Evolutionary conservation across 352 stramenopile species (phyloP), one percentile per base, ranked within the genome.

Genomic region (Pythium guiyangense): DNA sequence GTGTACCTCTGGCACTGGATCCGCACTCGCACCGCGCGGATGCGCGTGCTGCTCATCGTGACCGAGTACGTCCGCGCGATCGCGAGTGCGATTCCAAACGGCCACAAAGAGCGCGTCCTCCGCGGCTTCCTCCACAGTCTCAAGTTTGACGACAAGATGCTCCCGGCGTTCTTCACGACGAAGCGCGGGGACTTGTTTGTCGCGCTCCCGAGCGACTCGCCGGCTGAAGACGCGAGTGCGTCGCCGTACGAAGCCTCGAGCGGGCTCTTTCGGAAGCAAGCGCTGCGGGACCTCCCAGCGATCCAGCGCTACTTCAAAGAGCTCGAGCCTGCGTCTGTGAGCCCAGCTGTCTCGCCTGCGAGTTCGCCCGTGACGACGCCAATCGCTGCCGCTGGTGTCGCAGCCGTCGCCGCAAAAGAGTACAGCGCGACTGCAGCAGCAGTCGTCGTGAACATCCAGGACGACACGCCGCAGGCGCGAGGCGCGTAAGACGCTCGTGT

Each of bases 21-120:
- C 45, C 49, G 58, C 4, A 60, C 51, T 15, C 67, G 60, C 4
- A 53, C 22, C 40, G 35, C 57, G 20, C 49, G 51, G n/a, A 55
- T 42, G 49, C 40, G 22, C 27, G 53, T 50, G 9, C 52, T 69
- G 22, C 46, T 65, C 10, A 12, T 59, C 6, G 57, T 69, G n/a
- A 52, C 64, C 18, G 62, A 69, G 31, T 63, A 69, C 35, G 51
- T 65, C 18, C 62, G 62, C 31, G 50, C 61, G 35, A 59, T 69
- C 35, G 52, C 52, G 2, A 49, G 46, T 22, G 46, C 51, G 43
- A 62, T 69, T 42, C 62, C 62, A 15, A 51, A 53, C 35, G 37
- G 45, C 22, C 35, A 60, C 31, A 60, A 62, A 25, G 57, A 62
- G 26, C 12, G 39, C 1, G 62, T 60, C 51, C 52, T 69, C 25